Base-by-base conservation (phyloP, 805 yeast species). In the Tetrapisispora phaffii region DNA sequence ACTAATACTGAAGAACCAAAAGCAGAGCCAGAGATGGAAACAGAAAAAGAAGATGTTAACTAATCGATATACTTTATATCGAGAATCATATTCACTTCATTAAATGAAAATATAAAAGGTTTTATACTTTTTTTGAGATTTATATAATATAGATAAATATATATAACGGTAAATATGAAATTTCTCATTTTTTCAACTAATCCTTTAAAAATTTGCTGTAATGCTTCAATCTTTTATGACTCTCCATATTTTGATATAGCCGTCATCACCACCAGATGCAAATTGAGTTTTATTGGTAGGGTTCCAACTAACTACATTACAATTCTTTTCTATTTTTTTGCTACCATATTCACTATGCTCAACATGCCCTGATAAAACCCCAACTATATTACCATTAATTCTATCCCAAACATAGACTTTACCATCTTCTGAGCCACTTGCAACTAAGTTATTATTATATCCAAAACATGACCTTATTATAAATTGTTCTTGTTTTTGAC, bases 211-310 rank as follows among this genome's bases (percentile, higher is more conserved):
- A 36, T 22, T 6, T 22, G 4, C 10, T 21, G 10, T n/a, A n/a
- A 21, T n/a, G 15, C 7, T n/a, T 51, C 20, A 41, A 22, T 42
- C 40, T 50, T 56, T 67, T 54, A 61, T 42, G 1, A 62, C 58
- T n/a, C 76, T 80, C 88, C 87, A 83, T 7, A 86, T 71, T 46
- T 79, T 77, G 3, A 86, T 80, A 8, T 72, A 63, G 17, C 75
- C 72, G 60, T 89, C 96, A 61, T 88, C 96, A 15, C 95, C 86
- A 34, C 87, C 88, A 19, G 90, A 80, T 7, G 87, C 93, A 76
- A 89, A 80, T 63, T 80, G 65, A 12, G 62, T 55, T 42, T 66
- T 63, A 34, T 64, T 52, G 1, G 50, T 54, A 1, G 77, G 74
- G 52, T 77, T 80, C 89, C 93, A 87, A 47, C 82, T 79, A 2